phyloP scores from a whole-genome alignment of 2,329 filamentous ascomycete species.

The Tricladium varicosporioides region DNA sequence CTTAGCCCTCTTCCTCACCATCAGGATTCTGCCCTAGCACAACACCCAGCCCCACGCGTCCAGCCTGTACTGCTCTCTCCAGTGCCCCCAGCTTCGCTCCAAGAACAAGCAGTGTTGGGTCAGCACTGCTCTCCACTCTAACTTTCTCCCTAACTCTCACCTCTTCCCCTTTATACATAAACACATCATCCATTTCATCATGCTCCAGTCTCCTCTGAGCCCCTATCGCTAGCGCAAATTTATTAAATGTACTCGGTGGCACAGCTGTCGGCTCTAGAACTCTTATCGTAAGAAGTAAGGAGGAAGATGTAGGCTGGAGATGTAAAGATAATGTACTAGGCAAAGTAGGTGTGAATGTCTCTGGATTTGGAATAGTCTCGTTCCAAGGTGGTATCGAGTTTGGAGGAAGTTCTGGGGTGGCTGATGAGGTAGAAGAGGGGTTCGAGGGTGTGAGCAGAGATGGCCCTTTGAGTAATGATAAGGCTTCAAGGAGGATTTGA shows the following conservation, averaged over 20 bases:
- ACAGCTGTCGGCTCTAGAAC: slow-evolving; percentile 64
- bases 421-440: neutral
- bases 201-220: slow-evolving; percentile 64
- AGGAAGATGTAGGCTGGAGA: slow-evolving; percentile 67
- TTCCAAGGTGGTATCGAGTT: slow-evolving; percentile 23
- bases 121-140: slow-evolving; percentile 69
- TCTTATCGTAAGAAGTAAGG: slow-evolving; percentile 67
- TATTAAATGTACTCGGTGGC: slow-evolving; percentile 61
- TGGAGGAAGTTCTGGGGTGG: slow-evolving; percentile 11
- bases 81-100: slow-evolving; percentile 80
- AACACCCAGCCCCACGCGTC: slow-evolving; percentile 68
- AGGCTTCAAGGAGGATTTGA: slow-evolving; percentile 51
- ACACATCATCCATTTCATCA: slow-evolving; percentile 77
- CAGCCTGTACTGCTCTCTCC: slow-evolving; percentile 68
- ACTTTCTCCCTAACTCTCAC: slow-evolving; percentile 90
- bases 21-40: slow-evolving; percentile 60
- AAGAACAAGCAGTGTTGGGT: slow-evolving; percentile 80
- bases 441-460: slow-evolving; percentile 23
- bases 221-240: slow-evolving; percentile 68
- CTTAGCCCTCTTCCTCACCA: neutral
- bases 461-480: slow-evolving; percentile 55
- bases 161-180: slow-evolving; percentile 62
- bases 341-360: slow-evolving; percentile 60
- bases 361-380: slow-evolving; percentile 31
- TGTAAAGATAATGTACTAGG: slow-evolving; percentile 71